These are phyloP conservation scores for Amanita brunnescens DNA, from an alignment of 768 basidiomycete species.

Conservation along the genomic window DNA sequence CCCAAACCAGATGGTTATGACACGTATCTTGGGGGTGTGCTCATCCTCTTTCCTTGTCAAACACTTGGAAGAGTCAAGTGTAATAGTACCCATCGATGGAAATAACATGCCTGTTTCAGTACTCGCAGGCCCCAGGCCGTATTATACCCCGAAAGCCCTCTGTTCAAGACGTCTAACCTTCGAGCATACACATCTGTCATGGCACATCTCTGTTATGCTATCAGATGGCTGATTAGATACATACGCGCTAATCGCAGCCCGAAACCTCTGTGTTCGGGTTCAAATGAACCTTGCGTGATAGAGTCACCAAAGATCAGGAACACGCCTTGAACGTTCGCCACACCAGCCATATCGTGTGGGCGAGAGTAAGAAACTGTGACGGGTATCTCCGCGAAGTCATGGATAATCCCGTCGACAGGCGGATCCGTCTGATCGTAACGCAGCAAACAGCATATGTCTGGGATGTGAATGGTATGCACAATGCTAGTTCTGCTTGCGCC, in stretches of 20 bases:
- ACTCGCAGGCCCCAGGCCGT: slow-evolving; percentile 80
- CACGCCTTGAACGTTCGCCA: slow-evolving; percentile 48
- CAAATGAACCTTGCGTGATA: slow-evolving; percentile 65
- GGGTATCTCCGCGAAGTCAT: not conserved
- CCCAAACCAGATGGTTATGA: slow-evolving; percentile 88
- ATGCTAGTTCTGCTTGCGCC: slow-evolving; percentile 2
- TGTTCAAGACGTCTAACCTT: slow-evolving; percentile 80
- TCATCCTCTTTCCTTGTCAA: slow-evolving; percentile 46
- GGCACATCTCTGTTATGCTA: not conserved
- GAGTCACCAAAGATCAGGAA: slow-evolving; percentile 80
- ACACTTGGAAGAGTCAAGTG: slow-evolving; percentile 29
- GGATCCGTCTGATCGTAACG: slow-evolving; percentile 60
- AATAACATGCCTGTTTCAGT: slow-evolving; percentile 51
- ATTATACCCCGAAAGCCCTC: slow-evolving; percentile 81
- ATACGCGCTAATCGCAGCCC: slow-evolving; percentile 59
- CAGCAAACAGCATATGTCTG: slow-evolving; percentile 83
- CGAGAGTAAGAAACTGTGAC: not conserved
- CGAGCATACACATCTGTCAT: slow-evolving; percentile 63
- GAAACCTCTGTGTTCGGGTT: slow-evolving; percentile 43
- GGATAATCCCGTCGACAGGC: slow-evolving; percentile 16
- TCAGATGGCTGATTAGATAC: slow-evolving; percentile 16
- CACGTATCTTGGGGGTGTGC: slow-evolving; percentile 48
- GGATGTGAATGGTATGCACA: slow-evolving; percentile 64
- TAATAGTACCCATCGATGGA: not conserved
- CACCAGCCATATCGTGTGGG: slow-evolving; percentile 24